These are phyloP conservation scores for Metarhizium anisopliae DNA, from an alignment of 2,329 filamentous ascomycete species.

Conservation along the genomic window DNA sequence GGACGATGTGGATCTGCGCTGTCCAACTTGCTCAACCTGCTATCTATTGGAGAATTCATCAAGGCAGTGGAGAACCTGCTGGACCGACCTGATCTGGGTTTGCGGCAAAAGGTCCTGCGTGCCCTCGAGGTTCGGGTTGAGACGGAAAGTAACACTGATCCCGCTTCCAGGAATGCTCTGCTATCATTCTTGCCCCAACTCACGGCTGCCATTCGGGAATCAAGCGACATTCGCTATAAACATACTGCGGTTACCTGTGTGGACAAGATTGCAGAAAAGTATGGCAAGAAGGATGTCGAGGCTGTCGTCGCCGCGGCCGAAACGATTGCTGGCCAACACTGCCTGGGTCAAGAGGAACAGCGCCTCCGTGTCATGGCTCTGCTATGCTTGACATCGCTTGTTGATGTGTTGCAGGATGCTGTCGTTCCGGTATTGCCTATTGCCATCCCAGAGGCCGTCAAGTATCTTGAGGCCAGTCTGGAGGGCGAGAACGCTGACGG, in stretches of 20 bases:
- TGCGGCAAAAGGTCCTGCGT: conserved; percentile 70
- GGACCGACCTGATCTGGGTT: conserved; percentile 61
- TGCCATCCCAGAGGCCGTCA: conserved; percentile 62
- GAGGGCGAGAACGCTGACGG: conserved; percentile 43
- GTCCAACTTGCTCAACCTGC: conserved; percentile 69
- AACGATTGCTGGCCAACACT: conserved; percentile 66
- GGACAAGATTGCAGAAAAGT: conserved; percentile 88
- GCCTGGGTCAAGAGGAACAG: conserved; percentile 64
- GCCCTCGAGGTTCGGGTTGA: conserved; percentile 75
- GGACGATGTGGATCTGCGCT: conserved; percentile 60
- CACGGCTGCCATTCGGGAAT: conserved; percentile 65
- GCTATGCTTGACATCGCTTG: conserved; percentile 78
- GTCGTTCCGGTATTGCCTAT: conserved; percentile 75
- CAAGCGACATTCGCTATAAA: conserved; percentile 65
- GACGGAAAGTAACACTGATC: conserved; percentile 60
- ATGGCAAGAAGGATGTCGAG: conserved; percentile 82
- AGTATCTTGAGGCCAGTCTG: conserved; percentile 58
- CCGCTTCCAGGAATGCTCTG: conserved; percentile 58
- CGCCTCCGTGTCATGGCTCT: conserved; percentile 75
- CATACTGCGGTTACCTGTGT: conserved; percentile 82
- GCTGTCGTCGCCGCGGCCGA: conserved; percentile 67
- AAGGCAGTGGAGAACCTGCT: conserved; percentile 78
- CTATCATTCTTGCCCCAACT: conserved; percentile 73
- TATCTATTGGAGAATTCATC: conserved; percentile 83
- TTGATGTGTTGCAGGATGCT: conserved; percentile 79